Conservation (phyloP, 768 basidiomycete genomes). For the Lactifluus echinatus region DNA sequence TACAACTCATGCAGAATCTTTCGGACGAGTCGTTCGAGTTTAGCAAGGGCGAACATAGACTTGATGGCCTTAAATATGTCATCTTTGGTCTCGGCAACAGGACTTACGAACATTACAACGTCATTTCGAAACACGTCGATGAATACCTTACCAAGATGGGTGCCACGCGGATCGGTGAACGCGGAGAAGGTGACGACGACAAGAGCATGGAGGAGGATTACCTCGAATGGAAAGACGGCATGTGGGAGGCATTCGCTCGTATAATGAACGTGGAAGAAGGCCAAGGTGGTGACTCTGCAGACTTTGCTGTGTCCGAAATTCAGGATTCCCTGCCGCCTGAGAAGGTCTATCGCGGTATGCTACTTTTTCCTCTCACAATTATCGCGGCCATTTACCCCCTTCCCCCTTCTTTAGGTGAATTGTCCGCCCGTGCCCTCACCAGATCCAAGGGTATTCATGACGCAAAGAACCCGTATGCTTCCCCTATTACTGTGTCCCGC, state of each 20-base stretch:
- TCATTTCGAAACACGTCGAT: constrained; percentile 78
- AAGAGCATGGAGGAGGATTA: constrained; percentile 99
- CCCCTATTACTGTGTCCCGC: constrained; percentile 65
- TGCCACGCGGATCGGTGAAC: constrained; percentile 73
- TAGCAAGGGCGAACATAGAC: constrained; percentile 62
- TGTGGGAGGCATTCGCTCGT: constrained; percentile 88
- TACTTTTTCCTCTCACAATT: background rate
- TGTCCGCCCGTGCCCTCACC: constrained; percentile 89
- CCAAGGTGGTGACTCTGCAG: constrained; percentile 88
- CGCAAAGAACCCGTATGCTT: constrained; percentile 93
- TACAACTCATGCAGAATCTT: constrained; percentile 87
- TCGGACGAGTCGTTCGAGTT: constrained; percentile 84
- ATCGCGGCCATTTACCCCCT: constrained; percentile 6
- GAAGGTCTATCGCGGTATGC: constrained; percentile 87
- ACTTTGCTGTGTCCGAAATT: constrained; percentile 87
- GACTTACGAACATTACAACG: constrained; percentile 96
- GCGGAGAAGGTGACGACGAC: constrained; percentile 97
- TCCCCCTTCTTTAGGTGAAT: constrained; percentile 54
- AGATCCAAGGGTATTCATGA: constrained; percentile 95
- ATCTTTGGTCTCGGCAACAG: constrained; percentile 88
- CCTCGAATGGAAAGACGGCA: constrained; percentile 95
- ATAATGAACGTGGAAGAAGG: constrained; percentile 90
- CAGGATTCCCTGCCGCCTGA: constrained; percentile 55
- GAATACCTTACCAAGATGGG: constrained; percentile 67
- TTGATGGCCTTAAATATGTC: constrained; percentile 88